A percentile compares a stretch with the other conserved stretches of the same genome.
Evolutionary conservation across 2,329 filamentous ascomycete species (phyloP).

Genomic region (Penicillium palitans): DNA sequence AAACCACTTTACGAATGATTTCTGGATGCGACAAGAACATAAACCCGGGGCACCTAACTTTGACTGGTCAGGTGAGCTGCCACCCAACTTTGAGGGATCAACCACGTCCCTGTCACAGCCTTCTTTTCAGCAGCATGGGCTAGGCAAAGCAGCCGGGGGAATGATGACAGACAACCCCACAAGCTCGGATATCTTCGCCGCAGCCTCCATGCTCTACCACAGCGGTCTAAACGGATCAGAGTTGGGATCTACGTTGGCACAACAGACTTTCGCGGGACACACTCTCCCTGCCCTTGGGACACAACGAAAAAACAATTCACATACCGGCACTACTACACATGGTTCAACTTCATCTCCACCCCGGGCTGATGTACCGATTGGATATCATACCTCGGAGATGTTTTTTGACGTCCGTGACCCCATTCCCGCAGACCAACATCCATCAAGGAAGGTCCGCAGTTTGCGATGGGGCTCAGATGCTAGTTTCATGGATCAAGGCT

Average conservation of each 20-base stretch:
- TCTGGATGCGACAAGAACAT: slow-evolving; percentile 37
- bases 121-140: slow-evolving; percentile 30
- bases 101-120: slow-evolving; percentile 63
- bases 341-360: slow-evolving; percentile 14
- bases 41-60: slow-evolving; percentile 34
- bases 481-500: slow-evolving; percentile 63
- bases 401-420: slow-evolving; percentile 40
- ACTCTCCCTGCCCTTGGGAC: slow-evolving; percentile 25
- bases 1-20: slow-evolving; percentile 40
- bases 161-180: slow-evolving; percentile 29
- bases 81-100: slow-evolving; percentile 66
- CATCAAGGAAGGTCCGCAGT: slow-evolving; percentile 41
- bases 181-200: slow-evolving; percentile 57
- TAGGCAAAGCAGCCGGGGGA: slow-evolving; percentile 29
- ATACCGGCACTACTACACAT: slow-evolving; percentile 22
- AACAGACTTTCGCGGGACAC: slow-evolving; percentile 30
- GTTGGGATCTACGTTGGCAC: slow-evolving; percentile 31
- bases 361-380: slow-evolving; percentile 30
- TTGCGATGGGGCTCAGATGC: slow-evolving; percentile 69
- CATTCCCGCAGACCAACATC: slow-evolving; percentile 38
- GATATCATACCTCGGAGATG: slow-evolving; percentile 41
- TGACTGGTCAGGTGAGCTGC: slow-evolving; percentile 53
- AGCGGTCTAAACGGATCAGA: slow-evolving; percentile 35
- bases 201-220: slow-evolving; percentile 52
- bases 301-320: slow-evolving; percentile 18